Conservation (phyloP, 2,329 filamentous ascomycete genomes). For the Blastomyces emzantsi region DNA sequence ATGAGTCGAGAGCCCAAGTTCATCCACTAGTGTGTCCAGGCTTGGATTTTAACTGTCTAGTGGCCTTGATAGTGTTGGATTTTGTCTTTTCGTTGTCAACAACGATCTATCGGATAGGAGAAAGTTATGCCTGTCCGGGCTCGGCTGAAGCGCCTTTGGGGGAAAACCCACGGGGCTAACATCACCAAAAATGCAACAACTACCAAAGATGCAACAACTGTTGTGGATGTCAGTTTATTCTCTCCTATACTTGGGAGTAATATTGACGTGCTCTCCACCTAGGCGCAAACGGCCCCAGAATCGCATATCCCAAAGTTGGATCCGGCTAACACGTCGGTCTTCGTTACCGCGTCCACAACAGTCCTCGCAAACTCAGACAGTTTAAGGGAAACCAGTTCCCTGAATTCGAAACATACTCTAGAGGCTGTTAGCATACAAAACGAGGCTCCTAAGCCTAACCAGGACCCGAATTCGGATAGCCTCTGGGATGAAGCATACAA, state of each 20-base stretch:
- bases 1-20: neutral
- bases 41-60: neutral
- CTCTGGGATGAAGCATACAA: constrained; percentile 6
- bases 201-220: neutral
- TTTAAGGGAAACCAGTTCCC: neutral
- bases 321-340: neutral
- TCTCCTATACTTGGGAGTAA: neutral
- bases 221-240: neutral
- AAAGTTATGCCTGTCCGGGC: neutral
- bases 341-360: neutral
- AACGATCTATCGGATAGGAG: neutral
- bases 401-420: neutral
- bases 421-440: neutral
- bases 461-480: neutral
- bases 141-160: neutral
- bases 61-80: neutral
- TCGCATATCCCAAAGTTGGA: neutral
- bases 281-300: neutral
- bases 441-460: neutral
- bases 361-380: neutral
- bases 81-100: neutral
- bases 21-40: neutral
- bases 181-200: neutral
- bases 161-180: neutral
- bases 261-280: neutral